Conservation (phyloP, 257 asterid genomes). For the Scutellaria barbata region DNA sequence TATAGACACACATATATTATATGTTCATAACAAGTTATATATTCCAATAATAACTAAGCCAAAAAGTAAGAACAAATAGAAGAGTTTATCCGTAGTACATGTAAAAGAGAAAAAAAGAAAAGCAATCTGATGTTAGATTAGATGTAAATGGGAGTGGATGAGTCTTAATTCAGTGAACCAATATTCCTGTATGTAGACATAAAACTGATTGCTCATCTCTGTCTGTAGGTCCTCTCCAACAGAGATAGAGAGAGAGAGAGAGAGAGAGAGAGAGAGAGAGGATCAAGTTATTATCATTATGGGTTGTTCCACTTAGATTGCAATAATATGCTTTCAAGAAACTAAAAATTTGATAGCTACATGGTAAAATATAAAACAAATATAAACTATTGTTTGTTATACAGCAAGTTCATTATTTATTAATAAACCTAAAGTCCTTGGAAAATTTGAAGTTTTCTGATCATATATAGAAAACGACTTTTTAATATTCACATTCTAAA, state of each 20-base stretch:
- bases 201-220: slow-evolving; percentile 32
- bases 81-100: slow-evolving; percentile 1
- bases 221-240: slow-evolving; percentile 40
- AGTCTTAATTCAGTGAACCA: slow-evolving; percentile 41
- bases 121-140: slow-evolving; percentile 26
- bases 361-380: too few relatives aligned
- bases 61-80: background rate
- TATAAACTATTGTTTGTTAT: too few relatives aligned
- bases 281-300: background rate
- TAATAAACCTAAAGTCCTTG: too few relatives aligned
- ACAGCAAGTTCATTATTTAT: too few relatives aligned
- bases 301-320: background rate
- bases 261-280: too few relatives aligned
- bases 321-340: too few relatives aligned
- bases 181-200: slow-evolving; percentile 44
- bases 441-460: too few relatives aligned
- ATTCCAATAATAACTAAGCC: background rate
- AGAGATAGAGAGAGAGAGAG: slow-evolving; percentile 5
- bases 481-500: too few relatives aligned
- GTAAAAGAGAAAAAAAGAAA: slow-evolving; percentile 17
- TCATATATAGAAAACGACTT: too few relatives aligned
- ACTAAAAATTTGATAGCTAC: too few relatives aligned
- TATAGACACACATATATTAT: too few relatives aligned
- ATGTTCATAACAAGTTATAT: too few relatives aligned
- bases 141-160: slow-evolving; percentile 23